Base-by-base conservation (phyloP, 75 land plant genomes). In the Adiantum capillusveneris region DNA sequence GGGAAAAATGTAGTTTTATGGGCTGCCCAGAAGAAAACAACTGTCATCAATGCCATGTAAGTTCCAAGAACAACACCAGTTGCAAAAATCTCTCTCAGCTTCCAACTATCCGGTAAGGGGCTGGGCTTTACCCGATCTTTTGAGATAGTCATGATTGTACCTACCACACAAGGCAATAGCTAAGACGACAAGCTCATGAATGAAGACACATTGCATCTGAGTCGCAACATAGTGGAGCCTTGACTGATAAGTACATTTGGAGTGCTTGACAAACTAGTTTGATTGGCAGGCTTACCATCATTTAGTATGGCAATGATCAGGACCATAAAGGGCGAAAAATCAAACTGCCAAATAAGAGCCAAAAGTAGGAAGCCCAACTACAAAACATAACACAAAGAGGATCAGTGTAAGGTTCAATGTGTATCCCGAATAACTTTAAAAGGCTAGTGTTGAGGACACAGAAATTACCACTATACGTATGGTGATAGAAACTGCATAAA, bases 401-500 rank as follows among this genome's bases (percentile, higher is more conserved):
- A 9, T 41, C 9, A 41, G 14, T 41, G 43, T 9, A 52, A 18
- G 9, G 24, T 9, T n/a, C 9, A 52, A 7, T 11, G 11, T 7
- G 17, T 52, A 7, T 11, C 18, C 11, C 24, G 11, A 19, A 7
- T 18, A 52, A 11, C 11, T 18, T 24, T 7, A n/a, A 52, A 52
- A 41, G 43, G 12, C 14, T 9, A 41, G 14, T 41, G 43, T 41
- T 41, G n/a, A n/a, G n/a, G n/a, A n/a, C n/a, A n/a, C n/a, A n/a
- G 9, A 6, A 31, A 79, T 52, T 58, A 77, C 80, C 79, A 89
- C 95, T 25, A 89, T 86, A 74, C 95, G 91, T 44, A 89, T 86
- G 19, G 95, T 89, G 60, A 89, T 89, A 13, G 95, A 83, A 0
- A 89, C 84, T 5, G 95, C 95, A 56, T 89, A 89, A 34, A 89